A percentile compares a stretch with the other conserved stretches of the same genome.
Conservation (phyloP, 495 filamentous ascomycete genomes). For the Penicillium simplicissimum region DNA sequence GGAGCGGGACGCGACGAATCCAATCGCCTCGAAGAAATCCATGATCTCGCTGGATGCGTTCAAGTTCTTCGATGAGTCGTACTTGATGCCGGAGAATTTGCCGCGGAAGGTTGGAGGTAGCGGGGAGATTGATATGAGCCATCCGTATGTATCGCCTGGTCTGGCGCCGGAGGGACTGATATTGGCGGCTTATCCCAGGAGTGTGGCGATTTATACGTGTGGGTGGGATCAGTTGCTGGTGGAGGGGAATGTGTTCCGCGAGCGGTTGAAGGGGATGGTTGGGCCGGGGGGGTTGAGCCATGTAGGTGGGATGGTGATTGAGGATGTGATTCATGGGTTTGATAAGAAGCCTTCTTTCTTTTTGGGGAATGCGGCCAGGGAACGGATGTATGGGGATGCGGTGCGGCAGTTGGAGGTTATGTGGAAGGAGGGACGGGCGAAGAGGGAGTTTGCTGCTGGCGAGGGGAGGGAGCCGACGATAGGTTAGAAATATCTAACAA, state of each 20-base stretch:
- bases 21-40: slow-evolving; percentile 13
- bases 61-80: slow-evolving; percentile 25
- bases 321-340: slow-evolving; percentile 29
- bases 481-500: not conserved
- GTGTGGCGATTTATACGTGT: slow-evolving; percentile 29
- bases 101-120: slow-evolving; percentile 5
- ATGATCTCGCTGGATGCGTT: slow-evolving; percentile 16
- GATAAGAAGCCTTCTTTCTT: slow-evolving; percentile 31
- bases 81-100: slow-evolving; percentile 14
- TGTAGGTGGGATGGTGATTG: slow-evolving; percentile 22
- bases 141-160: slow-evolving; percentile 29
- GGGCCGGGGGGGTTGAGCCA: slow-evolving; percentile 10
- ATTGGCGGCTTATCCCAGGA: slow-evolving; percentile 15
- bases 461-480: not conserved
- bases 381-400: slow-evolving; percentile 28
- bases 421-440: slow-evolving; percentile 13
- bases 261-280: slow-evolving; percentile 20
- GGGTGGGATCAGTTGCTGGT: slow-evolving; percentile 30
- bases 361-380: slow-evolving; percentile 14
- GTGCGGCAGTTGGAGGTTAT: slow-evolving; percentile 19
- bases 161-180: slow-evolving; percentile 13
- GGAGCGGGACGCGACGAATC: slow-evolving; percentile 33
- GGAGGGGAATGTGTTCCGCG: slow-evolving; percentile 27
- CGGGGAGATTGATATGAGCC: slow-evolving; percentile 19
- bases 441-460: not conserved